Evolutionary conservation across 2,329 filamentous ascomycete genomes (phyloP).

Genomic region (Cytospora piceae): DNA sequence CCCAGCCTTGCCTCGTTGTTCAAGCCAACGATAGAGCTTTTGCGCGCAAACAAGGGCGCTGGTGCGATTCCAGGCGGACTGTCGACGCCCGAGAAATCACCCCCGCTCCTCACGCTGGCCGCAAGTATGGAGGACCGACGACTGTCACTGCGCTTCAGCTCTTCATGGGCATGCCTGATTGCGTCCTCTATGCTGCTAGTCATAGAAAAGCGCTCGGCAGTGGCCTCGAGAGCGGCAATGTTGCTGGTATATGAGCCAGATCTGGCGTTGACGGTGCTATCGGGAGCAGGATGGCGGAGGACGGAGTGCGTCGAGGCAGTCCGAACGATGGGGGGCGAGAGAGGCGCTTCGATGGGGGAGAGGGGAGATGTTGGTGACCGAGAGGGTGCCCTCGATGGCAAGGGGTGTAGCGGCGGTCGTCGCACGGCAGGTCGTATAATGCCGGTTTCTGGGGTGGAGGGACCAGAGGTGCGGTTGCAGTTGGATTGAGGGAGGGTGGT

Average conservation of each 20-base stretch:
- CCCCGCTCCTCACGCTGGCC: constrained; percentile 43
- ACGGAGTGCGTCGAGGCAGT: constrained; percentile 50
- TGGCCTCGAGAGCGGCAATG: constrained; percentile 75
- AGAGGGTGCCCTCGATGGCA: constrained; percentile 25
- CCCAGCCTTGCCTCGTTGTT: constrained; percentile 69
- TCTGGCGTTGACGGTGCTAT: constrained; percentile 56
- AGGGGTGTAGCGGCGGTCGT: constrained; percentile 14
- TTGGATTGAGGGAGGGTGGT: no score
- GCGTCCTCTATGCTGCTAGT: constrained; percentile 78
- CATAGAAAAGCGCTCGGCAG: constrained; percentile 73
- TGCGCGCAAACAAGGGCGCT: constrained; percentile 36
- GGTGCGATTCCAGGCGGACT: constrained; percentile 31
- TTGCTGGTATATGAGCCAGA: constrained; percentile 67
- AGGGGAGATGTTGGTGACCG: constrained; percentile 17
- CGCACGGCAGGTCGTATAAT: constrained; percentile 24
- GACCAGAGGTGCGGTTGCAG: constrained; percentile 23
- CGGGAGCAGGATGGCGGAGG: constrained; percentile 63
- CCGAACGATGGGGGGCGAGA: constrained; percentile 50
- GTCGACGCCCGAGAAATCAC: constrained; percentile 38
- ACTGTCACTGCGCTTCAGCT: constrained; percentile 72
- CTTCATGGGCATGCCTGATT: constrained; percentile 72
- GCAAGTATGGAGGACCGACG: constrained; percentile 65
- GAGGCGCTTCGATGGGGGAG: constrained; percentile 22
- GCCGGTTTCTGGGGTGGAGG: constrained; percentile 28
- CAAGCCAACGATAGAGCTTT: constrained; percentile 69